Percentiles rank a stretch among this genome's conserved stretches.
Evolutionary conservation across 306 rosid species (phyloP).

Genomic region (Citrullus amarus): DNA sequence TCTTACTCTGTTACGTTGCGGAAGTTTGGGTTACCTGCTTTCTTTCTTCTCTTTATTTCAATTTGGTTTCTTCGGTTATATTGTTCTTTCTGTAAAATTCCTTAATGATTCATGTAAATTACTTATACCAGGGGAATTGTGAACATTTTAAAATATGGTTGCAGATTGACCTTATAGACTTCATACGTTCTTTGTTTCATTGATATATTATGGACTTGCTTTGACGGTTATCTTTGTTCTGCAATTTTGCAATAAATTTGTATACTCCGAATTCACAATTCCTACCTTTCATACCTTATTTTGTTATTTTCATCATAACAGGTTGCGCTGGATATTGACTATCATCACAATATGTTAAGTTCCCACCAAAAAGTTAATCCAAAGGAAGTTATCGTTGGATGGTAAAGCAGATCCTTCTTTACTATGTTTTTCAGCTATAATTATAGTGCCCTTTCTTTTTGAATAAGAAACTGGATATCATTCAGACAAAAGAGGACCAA

Average conservation of each 20-base stretch:
- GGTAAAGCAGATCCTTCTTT: conserved; percentile 31
- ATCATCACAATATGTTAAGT: conserved; percentile 75
- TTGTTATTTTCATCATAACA: conserved; percentile 2
- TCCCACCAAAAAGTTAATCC: conserved; percentile 95
- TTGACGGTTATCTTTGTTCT: not conserved
- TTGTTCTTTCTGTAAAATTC: no score
- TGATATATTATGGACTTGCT: not conserved
- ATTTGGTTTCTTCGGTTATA: not conserved
- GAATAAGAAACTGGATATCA: not conserved
- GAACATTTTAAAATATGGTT: not conserved
- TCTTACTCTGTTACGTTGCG: not conserved
- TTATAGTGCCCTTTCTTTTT: not conserved
- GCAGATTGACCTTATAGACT: not conserved
- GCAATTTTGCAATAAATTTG: not conserved
- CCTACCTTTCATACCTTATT: not conserved
- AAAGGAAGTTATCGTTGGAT: conserved; percentile 88
- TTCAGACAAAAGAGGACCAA: not conserved
- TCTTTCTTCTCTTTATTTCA: not conserved
- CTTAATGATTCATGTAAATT: not conserved
- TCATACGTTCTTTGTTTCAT: not conserved
- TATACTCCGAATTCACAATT: not conserved
- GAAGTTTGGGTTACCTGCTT: not conserved
- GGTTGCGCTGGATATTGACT: conserved; percentile 96
- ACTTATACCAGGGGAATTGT: not conserved
- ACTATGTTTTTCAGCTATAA: not conserved